These are phyloP conservation scores for Aspergillus sclerotialis DNA, from an alignment of 2,329 filamentous ascomycete genomes.

Conservation along the genomic window DNA sequence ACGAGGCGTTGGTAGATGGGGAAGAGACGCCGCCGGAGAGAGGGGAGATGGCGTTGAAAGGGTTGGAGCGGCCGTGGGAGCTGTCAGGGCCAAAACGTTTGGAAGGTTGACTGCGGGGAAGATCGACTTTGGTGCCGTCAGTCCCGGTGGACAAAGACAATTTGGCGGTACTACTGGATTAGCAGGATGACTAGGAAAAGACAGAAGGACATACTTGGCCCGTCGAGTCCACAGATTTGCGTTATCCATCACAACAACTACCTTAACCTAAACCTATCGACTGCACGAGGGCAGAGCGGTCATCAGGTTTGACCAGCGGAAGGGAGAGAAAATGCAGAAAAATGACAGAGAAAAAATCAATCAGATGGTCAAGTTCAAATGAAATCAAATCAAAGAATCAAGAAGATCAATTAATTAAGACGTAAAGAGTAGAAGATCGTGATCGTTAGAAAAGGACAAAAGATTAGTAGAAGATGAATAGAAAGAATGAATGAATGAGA, in stretches of 20 bases:
- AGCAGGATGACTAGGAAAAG: slow-evolving; percentile 14
- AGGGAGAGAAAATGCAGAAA: not conserved
- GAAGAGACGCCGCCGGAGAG: slow-evolving; percentile 64
- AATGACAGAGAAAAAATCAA: too few relatives aligned
- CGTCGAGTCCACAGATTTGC: slow-evolving; percentile 45
- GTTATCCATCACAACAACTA: slow-evolving; percentile 40
- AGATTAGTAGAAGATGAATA: slow-evolving; percentile 11
- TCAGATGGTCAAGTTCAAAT: too few relatives aligned
- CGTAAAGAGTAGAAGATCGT: not conserved
- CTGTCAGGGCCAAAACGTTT: slow-evolving; percentile 70
- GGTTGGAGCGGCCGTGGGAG: slow-evolving; percentile 67
- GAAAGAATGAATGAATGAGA: slow-evolving; percentile 6
- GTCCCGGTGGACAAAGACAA: slow-evolving; percentile 75
- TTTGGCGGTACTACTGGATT: slow-evolving; percentile 64
- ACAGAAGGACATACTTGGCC: slow-evolving; percentile 36
- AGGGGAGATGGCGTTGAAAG: slow-evolving; percentile 69
- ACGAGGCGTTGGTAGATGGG: slow-evolving; percentile 69
- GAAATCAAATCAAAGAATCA: too few relatives aligned
- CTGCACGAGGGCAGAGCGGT: slow-evolving; percentile 30
- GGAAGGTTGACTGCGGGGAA: slow-evolving; percentile 57
- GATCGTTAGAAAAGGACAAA: slow-evolving; percentile 4
- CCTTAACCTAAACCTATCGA: too few relatives aligned
- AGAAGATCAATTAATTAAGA: too few relatives aligned
- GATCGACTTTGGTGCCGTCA: slow-evolving; percentile 48
- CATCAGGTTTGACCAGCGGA: slow-evolving; percentile 22